Evolutionary conservation across 495 filamentous ascomycete species (phyloP).

Genomic region (Xeromyces bisporus): DNA sequence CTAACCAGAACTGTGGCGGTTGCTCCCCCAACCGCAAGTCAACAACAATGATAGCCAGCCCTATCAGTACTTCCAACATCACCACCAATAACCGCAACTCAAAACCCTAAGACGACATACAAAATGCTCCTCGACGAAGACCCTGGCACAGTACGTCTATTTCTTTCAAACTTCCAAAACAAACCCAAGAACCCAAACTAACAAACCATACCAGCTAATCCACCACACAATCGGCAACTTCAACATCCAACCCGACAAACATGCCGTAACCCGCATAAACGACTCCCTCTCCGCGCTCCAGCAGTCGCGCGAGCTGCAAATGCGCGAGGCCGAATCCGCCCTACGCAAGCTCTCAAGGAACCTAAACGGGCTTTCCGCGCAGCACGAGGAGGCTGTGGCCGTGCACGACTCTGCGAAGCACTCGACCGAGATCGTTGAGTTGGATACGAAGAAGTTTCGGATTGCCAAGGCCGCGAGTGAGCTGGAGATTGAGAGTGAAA

Average conservation of each 20-base stretch:
- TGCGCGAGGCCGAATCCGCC: conserved; percentile 50
- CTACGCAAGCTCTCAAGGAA: conserved; percentile 61
- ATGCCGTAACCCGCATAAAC: conserved; percentile 70
- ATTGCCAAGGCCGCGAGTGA: conserved; percentile 77
- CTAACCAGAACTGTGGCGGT: conserved; percentile 24
- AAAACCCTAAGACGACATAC: too few species aligned
- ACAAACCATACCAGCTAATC: conserved; percentile 58
- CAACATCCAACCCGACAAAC: conserved; percentile 77
- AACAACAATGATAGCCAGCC: too few species aligned
- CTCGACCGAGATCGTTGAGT: conserved; percentile 60
- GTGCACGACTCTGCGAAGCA: conserved; percentile 60
- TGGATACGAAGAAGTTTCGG: conserved; percentile 89
- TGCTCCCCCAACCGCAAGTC: conserved; percentile 31
- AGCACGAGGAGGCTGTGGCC: conserved; percentile 53
- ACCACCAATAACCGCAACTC: too few species aligned
- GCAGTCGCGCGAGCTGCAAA: conserved; percentile 58
- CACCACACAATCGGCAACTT: conserved; percentile 82
- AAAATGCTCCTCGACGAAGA: conserved; percentile 95
- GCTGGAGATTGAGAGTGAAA: conserved; percentile 79
- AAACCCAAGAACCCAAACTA: too few species aligned
- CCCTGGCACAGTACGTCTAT: conserved; percentile 52
- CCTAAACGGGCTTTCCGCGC: conserved; percentile 45
- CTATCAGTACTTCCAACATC: not conserved
- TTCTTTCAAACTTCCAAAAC: too few species aligned
- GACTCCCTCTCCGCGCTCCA: conserved; percentile 65